Evolutionary conservation across 495 filamentous ascomycete species (phyloP).

Genomic region (Usnea hakonensis): DNA sequence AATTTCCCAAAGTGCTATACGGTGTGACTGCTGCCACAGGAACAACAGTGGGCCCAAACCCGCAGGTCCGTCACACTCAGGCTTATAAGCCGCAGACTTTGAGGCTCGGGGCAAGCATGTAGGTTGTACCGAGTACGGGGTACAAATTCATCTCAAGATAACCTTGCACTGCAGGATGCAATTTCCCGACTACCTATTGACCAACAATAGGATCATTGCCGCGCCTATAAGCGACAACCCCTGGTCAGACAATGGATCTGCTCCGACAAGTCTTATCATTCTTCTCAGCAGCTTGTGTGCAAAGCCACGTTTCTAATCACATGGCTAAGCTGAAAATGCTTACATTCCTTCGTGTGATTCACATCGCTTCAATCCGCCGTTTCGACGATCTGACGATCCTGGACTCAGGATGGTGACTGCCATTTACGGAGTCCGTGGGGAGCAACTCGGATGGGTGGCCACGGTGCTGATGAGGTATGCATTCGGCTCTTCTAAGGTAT

Average conservation of each 20-base stretch:
- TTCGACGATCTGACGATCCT: neutral
- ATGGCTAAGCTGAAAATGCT: neutral
- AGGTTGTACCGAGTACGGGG: too few relatives aligned
- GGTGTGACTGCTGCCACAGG: neutral
- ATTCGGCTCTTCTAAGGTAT: neutral
- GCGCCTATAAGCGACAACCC: conserved; percentile 1
- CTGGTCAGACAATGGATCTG: neutral
- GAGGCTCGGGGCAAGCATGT: neutral
- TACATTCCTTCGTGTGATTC: neutral
- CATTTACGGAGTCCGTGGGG: neutral
- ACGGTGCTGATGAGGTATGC: neutral
- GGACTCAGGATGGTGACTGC: neutral
- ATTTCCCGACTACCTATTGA: neutral
- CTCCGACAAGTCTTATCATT: neutral
- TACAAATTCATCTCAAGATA: neutral
- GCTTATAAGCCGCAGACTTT: neutral
- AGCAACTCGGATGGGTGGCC: neutral
- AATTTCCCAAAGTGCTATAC: neutral
- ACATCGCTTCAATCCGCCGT: neutral
- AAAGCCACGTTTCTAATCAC: neutral
- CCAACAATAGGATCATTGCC: neutral
- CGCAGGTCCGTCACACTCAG: neutral
- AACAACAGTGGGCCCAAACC: neutral
- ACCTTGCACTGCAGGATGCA: neutral
- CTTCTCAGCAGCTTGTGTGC: neutral